Base-by-base conservation (phyloP, 345 rosid genomes). In the Eucalyptus marginata region DNA sequence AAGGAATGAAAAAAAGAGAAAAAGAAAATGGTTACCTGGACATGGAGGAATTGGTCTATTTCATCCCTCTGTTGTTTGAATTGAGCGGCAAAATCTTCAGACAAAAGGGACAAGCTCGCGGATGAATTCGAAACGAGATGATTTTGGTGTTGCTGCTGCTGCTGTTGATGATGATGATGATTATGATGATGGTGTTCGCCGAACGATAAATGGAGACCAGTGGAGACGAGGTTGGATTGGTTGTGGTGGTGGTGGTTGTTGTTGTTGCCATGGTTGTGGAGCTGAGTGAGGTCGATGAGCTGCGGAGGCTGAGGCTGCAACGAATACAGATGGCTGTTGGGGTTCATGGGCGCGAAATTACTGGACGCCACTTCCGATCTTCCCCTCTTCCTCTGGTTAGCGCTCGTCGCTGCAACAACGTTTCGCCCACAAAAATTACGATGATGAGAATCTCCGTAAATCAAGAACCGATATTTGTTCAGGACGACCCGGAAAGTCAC, bases 191-290 rank as follows among this genome's bases (percentile, higher is more conserved):
- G 94, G 22, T 91, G 94, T 64, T 94, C 95, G 14, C 94, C 95
- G 85, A 94, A 96, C 49, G 96, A 96, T 89, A 97, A 93, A 0
- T 93, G 95, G 89, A 96, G 95, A 47, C 98, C 99, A 9, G 98
- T 97, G 49, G 99, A 97, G 87, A 97, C 96, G 31, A 93, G 95
- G 92, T 94, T 95, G 88, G 93, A 90, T 51, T 91, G 93, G n/a
- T 91, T 89, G 33, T 62, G 68, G 68, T 27, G 68, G 31, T 62
- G 8, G 62, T 54, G 59, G 59, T 51, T 15, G 29, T 89, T 64
- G 88, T 93, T 88, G 90, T 31, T 76, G 47, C 22, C 44, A 13
- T 90, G 88, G 40, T 89, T 87, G 80, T 92, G 97, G 87, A 95
- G 94, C 90, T 92, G 96, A 76, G 96, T 92, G 62, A 94, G 92